Evolutionary conservation across 805 yeast species (phyloP), one percentile per base, ranked within the genome.

Genomic region (Soucietia sequanensis): DNA sequence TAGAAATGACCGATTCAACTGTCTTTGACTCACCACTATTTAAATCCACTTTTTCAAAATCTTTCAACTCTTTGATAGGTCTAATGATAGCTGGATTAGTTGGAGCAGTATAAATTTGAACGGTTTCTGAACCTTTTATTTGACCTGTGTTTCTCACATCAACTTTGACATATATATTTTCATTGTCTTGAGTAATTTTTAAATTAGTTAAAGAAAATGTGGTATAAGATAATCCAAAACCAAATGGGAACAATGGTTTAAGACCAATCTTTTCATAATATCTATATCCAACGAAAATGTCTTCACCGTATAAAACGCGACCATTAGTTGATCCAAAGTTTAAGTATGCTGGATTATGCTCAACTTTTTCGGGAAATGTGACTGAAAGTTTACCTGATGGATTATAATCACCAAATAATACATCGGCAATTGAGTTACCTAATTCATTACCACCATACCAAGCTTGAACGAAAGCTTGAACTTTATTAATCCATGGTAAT

Each of bases 141-240:
- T 46, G 33, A 30, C 83, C 83, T 23, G 71, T 63, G 54, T 79
- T 79, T 30, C 58, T 57, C 13, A 78, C 72, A 11, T 53, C 49
- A 24, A 73, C 70, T 3, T 61, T 38, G 4, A 62, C 70, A 1
- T 46, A 54, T 8, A 59, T 34, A 15, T 43, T 36, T 19, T 59
- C 55, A 6, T 53, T 64, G 10, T 48, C 55, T 15, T 42, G 48
- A 4, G 24, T 14, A 5, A 66, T 67, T 16, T 42, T 37, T 50
- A 76, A 57, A 39, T 70, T 56, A 6, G 56, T 49, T 40, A 73
- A 52, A 21, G 54, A 59, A 47, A 78, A 80, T 0, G 65, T 44
- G 14, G 84, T 72, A 60, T 78, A 80, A 2, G 85, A 78, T 41
- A 79, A 65, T 31, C 85, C 85, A 46, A 55, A 67, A 4, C 85